Percentiles rank a stretch among this genome's conserved stretches.
Evolutionary conservation across 2,329 filamentous ascomycete genomes (phyloP).

Genomic region (Thelonectria blattea): DNA sequence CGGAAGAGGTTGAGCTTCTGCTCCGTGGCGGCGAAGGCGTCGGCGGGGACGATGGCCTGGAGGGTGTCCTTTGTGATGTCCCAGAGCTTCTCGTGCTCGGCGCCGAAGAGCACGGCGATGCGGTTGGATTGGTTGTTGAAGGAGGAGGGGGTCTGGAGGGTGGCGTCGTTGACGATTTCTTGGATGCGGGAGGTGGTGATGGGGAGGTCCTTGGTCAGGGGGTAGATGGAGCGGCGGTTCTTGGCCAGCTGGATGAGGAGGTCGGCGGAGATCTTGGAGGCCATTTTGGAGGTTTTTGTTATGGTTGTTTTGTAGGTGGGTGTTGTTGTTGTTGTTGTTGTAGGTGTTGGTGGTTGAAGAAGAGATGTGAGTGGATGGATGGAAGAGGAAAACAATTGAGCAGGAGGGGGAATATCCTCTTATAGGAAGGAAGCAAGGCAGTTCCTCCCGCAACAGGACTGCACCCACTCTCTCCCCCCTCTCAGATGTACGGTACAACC

Average conservation of each 20-base stretch:
- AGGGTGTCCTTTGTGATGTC: slow-evolving; percentile 65
- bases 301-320: slow-evolving; percentile 1
- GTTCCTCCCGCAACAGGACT: background rate
- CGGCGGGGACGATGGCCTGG: slow-evolving; percentile 65
- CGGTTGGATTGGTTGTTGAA: slow-evolving; percentile 92
- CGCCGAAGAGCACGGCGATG: slow-evolving; percentile 77
- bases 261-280: slow-evolving; percentile 51
- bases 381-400: background rate
- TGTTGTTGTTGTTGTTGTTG: slow-evolving; percentile 23
- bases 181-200: slow-evolving; percentile 60
- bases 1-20: slow-evolving; percentile 63
- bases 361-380: slow-evolving; percentile 3
- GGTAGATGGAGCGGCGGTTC: slow-evolving; percentile 73
- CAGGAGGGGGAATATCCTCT: slow-evolving; percentile 1
- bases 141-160: slow-evolving; percentile 75
- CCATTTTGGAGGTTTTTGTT: slow-evolving; percentile 47
- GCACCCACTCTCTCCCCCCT: background rate
- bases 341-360: slow-evolving; percentile 6
- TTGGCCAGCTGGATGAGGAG: slow-evolving; percentile 69
- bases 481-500: no score
- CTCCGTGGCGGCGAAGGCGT: slow-evolving; percentile 62
- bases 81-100: slow-evolving; percentile 90
- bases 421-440: slow-evolving; percentile 1
- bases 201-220: slow-evolving; percentile 67
- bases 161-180: slow-evolving; percentile 67